Conservation (phyloP, 148 eudicot species). For the Vaccinium corymbosum region DNA sequence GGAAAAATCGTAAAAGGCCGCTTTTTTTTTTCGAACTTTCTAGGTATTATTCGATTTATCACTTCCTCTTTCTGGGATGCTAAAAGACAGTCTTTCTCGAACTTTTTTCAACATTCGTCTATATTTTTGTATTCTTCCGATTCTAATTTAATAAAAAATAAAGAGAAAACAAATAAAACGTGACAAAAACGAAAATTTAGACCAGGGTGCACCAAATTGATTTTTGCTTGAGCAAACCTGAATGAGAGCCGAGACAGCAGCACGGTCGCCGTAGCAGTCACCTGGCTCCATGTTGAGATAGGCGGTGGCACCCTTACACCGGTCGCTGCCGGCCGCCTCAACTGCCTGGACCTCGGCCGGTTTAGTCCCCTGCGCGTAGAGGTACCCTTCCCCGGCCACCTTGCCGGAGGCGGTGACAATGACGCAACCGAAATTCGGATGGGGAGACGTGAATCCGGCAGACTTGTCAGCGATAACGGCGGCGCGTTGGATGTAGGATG, state of each 20-base stretch:
- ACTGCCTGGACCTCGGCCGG: slow-evolving; percentile 87
- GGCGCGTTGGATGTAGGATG: slow-evolving; percentile 65
- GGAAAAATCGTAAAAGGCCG: no score
- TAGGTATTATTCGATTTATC: no score
- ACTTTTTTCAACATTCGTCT: no score
- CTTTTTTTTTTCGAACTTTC: no score
- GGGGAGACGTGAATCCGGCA: slow-evolving; percentile 83
- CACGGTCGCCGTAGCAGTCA: slow-evolving; percentile 67
- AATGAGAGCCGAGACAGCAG: slow-evolving; percentile 68
- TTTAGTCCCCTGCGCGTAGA: slow-evolving; percentile 85
- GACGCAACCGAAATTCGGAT: slow-evolving; percentile 93
- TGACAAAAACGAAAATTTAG: no score
- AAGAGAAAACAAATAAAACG: no score
- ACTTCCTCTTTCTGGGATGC: no score
- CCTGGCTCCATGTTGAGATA: slow-evolving; percentile 93
- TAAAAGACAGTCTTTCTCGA: no score
- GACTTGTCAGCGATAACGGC: slow-evolving; percentile 81
- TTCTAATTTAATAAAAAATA: no score
- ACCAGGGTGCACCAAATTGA: not conserved
- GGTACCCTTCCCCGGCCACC: slow-evolving; percentile 73
- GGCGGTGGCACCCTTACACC: slow-evolving; percentile 66
- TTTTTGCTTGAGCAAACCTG: slow-evolving; percentile 34
- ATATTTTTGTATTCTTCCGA: no score
- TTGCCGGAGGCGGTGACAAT: slow-evolving; percentile 39
- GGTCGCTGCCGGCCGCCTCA: slow-evolving; percentile 60